Evolutionary conservation across 2,329 filamentous ascomycete genomes (phyloP), one percentile per base, ranked within the genome.

Genomic region (Exophiala alcalophila): DNA sequence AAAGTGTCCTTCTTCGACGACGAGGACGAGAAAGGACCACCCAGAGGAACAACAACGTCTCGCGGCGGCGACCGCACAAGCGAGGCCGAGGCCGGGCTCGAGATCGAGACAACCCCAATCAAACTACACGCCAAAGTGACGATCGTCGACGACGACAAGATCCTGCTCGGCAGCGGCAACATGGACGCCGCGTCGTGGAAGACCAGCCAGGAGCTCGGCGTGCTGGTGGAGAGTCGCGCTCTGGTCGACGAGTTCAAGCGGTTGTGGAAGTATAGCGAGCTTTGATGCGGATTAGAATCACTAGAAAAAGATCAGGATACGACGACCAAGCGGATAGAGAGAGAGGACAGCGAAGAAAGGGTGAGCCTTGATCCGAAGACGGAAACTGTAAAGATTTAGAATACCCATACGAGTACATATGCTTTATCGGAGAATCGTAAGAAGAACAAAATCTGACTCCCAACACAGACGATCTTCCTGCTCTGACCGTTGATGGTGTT

Each of bases 181-280:
- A 79, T 90, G 73, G 87, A 94, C 64, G 76, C 86, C 1, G 86
- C 87, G 5, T 90, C 84, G 59, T 92, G 85, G 84, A 90, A 79
- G 64, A 92, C 87, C 4, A 90, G 84, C 61, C 87, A 92, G 64
- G 87, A 94, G 65, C 67, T 92, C 15, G 86, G 86, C 1, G 69
- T 92, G 24, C 73, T 72, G 1, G 69, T 80, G 29, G 71, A 74
- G 37, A 68, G 66, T 3, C 54, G 40, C 5, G 59, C 61, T 0
- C 54, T 75, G 25, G 68, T 69, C 6, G 44, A 47, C 11, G 53
- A 49, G 7, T 57, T 73, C 25, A 44, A 49, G 33, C 33, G 48
- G 20, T 8, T 24, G 15, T 49, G 46, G 46, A 41, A 26, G 14
- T 44, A 49, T 26, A 34, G 32, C 12, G 23, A 27, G 12, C 27